Percentiles rank a stretch among this genome's conserved stretches.
phyloP scores from a whole-genome alignment of 805 yeast genomes.

The Myxozyma vanderwaltii region DNA sequence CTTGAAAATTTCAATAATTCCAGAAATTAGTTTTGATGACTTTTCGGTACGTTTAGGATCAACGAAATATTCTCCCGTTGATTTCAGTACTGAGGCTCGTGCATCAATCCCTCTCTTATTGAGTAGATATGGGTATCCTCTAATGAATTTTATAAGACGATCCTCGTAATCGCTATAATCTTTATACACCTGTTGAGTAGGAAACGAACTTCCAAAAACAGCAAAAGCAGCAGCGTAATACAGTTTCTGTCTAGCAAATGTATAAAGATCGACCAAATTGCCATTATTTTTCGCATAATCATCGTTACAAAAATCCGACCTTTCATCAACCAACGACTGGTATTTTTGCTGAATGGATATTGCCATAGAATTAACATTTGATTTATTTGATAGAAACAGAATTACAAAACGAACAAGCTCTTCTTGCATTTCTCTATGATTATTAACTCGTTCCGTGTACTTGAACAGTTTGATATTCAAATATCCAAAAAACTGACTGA shows the following conservation, averaged over 20 bases:
- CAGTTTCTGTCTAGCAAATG: constrained; percentile 3
- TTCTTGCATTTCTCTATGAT: constrained; percentile 2
- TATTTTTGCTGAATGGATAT: neutral
- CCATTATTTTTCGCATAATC: constrained; percentile 7
- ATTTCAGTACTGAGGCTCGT: constrained; percentile 12
- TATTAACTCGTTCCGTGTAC: constrained; percentile 3
- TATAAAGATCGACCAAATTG: constrained; percentile 9
- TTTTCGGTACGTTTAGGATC: neutral
- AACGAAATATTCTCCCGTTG: constrained; percentile 14
- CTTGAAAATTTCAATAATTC: neutral
- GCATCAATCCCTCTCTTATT: constrained; percentile 8
- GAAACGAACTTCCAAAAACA: constrained; percentile 28
- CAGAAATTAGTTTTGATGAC: neutral
- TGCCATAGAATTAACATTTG: neutral
- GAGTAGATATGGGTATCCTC: constrained; percentile 16
- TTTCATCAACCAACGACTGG: constrained; percentile 6
- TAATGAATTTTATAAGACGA: constrained; percentile 11
- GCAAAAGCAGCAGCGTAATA: constrained; percentile 16
- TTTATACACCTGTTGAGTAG: constrained; percentile 14
- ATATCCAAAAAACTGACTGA: constrained; percentile 7
- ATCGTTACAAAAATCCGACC: neutral
- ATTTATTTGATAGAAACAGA: neutral
- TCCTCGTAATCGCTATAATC: constrained; percentile 22
- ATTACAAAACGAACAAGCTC: neutral
- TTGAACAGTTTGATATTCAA: constrained; percentile 12